These are phyloP conservation scores for Cyclotella kingstonii DNA, from an alignment of 108 stramenopile genomes.

Conservation along the genomic window DNA sequence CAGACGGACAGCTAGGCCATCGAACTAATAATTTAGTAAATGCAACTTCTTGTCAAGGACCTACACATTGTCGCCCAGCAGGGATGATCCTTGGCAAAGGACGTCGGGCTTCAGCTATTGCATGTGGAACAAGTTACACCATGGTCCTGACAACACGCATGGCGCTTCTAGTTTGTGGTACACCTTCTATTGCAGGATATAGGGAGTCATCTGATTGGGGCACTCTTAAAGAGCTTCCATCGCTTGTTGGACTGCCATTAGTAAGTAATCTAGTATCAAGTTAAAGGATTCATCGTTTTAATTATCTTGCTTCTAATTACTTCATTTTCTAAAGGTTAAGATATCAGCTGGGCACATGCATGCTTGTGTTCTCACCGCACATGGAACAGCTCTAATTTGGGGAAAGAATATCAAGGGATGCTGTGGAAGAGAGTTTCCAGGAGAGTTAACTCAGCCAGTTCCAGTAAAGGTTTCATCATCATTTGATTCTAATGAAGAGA, in stretches of 20 bases:
- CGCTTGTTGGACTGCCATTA: conserved; percentile 58
- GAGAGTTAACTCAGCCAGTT: conserved; percentile 46
- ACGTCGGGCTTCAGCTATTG: conserved; percentile 48
- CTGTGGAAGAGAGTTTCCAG: conserved; percentile 65
- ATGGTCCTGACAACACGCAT: conserved; percentile 69
- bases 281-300: too few species aligned
- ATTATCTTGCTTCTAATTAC: too few species aligned
- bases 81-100: conserved; percentile 41
- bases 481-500: not conserved
- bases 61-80: conserved; percentile 31
- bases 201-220: conserved; percentile 24
- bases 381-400: conserved; percentile 73
- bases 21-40: conserved; percentile 4
- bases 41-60: conserved; percentile 2
- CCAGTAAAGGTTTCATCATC: conserved; percentile 45
- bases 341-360: conserved; percentile 64
- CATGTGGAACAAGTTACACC: conserved; percentile 63
- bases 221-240: conserved; percentile 46
- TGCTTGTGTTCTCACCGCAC: conserved; percentile 69
- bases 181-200: conserved; percentile 45
- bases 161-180: conserved; percentile 57
- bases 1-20: conserved; percentile 68
- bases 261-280: too few species aligned
- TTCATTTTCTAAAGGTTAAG: too few species aligned
- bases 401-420: conserved; percentile 58